These are phyloP conservation scores for Striga hermonthica DNA, from an alignment of 305 asterid species.

Conservation along the genomic window DNA sequence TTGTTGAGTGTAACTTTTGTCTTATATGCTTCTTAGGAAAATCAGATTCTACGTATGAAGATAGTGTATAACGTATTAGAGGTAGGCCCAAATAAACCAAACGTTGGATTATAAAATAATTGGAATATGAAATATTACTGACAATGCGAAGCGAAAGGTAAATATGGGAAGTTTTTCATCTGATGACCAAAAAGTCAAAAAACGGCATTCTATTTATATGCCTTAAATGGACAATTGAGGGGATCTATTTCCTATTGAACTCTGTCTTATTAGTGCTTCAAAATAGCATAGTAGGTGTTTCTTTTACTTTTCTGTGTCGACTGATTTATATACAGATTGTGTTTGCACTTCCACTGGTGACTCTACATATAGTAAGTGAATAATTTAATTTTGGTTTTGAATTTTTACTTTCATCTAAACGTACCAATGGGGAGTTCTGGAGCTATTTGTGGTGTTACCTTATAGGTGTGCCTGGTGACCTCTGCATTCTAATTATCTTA, in stretches of 20 bases:
- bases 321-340: no score
- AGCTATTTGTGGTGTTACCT: background rate
- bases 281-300: background rate
- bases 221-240: background rate
- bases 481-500: background rate
- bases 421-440: no score
- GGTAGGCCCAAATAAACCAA: background rate
- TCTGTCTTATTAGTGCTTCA: background rate
- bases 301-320: no score
- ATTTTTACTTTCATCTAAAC: no score
- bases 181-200: conserved; percentile 21
- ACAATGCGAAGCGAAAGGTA: background rate
- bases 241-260: background rate
- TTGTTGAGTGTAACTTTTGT: background rate
- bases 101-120: background rate
- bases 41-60: background rate
- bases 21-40: background rate
- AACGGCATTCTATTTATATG: background rate
- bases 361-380: no score
- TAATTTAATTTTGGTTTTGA: no score
- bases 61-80: background rate
- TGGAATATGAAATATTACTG: background rate
- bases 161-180: conserved; percentile 1
- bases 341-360: no score
- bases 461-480: background rate